phyloP scores from a whole-genome alignment of 2,329 filamentous ascomycete species.

The Alternaria gansuensis region DNA sequence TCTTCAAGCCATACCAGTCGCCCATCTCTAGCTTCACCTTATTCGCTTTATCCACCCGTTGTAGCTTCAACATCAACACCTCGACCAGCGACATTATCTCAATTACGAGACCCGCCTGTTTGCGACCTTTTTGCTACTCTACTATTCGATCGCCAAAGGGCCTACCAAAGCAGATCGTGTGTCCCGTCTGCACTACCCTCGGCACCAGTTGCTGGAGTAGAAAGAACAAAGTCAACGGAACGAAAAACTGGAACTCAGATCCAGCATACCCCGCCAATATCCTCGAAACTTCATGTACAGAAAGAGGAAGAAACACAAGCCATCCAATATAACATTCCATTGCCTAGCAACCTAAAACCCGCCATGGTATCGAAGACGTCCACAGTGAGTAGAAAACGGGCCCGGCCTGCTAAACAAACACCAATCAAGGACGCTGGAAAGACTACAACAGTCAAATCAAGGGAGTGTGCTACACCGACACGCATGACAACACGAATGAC shows the following conservation, averaged over 20 bases:
- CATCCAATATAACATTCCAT: neutral
- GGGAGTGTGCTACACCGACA: neutral
- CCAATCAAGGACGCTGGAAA: constrained; percentile 3
- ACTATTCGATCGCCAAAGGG: constrained; percentile 20
- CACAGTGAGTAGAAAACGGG: constrained; percentile 1
- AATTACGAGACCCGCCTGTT: neutral
- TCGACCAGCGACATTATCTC: neutral
- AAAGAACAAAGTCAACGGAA: too few species aligned
- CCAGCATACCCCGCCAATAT: neutral
- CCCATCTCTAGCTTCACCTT: neutral
- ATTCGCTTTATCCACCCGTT: neutral
- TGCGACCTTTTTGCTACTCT: constrained; percentile 20
- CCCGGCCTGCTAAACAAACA: neutral
- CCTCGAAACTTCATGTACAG: neutral
- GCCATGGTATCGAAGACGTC: neutral
- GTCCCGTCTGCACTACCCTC: neutral
- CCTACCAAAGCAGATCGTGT: constrained; percentile 8
- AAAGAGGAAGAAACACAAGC: neutral
- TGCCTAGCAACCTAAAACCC: neutral
- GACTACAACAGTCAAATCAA: neutral
- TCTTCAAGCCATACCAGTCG: neutral
- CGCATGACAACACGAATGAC: too few species aligned
- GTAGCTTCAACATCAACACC: neutral
- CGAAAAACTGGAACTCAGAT: neutral
- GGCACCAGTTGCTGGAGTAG: neutral